Conservation (phyloP, 768 basidiomycete genomes). For the Kwoniella mangroviensis region DNA sequence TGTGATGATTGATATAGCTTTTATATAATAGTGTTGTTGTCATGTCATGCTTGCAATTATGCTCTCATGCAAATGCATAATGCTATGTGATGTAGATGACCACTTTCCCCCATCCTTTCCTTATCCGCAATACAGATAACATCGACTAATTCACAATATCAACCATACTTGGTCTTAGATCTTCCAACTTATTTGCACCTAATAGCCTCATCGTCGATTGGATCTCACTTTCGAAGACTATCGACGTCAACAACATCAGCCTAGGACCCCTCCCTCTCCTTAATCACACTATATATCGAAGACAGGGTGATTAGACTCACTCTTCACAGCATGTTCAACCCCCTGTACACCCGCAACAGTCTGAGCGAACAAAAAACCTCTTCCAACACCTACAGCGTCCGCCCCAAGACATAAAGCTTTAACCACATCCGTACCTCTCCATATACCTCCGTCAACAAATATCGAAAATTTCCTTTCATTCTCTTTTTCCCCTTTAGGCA, state of each 20-base stretch:
- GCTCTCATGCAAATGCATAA: neutral
- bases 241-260: neutral
- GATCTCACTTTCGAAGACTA: constrained; percentile 78
- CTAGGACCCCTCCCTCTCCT: neutral
- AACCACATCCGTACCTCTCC: constrained; percentile 50
- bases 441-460: constrained; percentile 47
- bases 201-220: constrained; percentile 73
- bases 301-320: constrained; percentile 25
- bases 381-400: constrained; percentile 54
- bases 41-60: too few relatives aligned
- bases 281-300: neutral
- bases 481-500: neutral
- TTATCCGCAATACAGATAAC: neutral
- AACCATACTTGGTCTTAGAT: constrained; percentile 77
- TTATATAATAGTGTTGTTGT: too few relatives aligned
- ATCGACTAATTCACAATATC: constrained; percentile 44
- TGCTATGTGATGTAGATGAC: neutral
- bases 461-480: constrained; percentile 35
- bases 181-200: constrained; percentile 69
- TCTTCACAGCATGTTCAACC: constrained; percentile 48
- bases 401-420: constrained; percentile 56
- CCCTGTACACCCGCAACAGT: constrained; percentile 49
- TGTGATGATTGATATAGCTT: too few relatives aligned
- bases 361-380: constrained; percentile 51
- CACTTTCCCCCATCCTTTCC: neutral